These are phyloP conservation scores for Perilla frutescens DNA, from an alignment of 257 asterid species.

Conservation along the genomic window DNA sequence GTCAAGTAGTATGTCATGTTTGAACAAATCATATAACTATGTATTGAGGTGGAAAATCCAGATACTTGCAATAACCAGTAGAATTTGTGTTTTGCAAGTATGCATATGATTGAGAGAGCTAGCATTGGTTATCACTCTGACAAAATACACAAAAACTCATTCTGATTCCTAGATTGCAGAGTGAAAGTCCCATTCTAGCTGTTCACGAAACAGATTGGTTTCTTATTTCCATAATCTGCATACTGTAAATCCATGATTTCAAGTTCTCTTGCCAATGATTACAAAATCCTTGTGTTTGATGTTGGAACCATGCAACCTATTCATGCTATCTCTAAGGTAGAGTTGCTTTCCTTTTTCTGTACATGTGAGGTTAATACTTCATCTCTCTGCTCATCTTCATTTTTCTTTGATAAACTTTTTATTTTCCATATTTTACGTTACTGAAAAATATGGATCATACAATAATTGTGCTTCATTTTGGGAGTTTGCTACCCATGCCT, in stretches of 20 bases:
- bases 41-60: slow-evolving; percentile 10
- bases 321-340: background rate
- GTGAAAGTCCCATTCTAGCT: slow-evolving; percentile 13
- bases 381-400: slow-evolving; percentile 6
- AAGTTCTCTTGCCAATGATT: slow-evolving; percentile 17
- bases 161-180: slow-evolving; percentile 8
- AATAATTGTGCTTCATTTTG: slow-evolving; percentile 14
- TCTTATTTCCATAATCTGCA: background rate
- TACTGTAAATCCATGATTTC: background rate
- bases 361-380: slow-evolving; percentile 24
- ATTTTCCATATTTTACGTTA: slow-evolving; percentile 11
- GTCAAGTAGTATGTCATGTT: background rate
- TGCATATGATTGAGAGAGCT: slow-evolving; percentile 1
- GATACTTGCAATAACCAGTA: slow-evolving; percentile 3
- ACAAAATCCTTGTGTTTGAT: slow-evolving; percentile 21
- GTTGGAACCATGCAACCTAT: slow-evolving; percentile 14
- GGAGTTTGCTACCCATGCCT: slow-evolving; percentile 21
- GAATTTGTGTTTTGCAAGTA: slow-evolving; percentile 6
- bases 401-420: background rate
- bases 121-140: slow-evolving; percentile 19
- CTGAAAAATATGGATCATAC: background rate
- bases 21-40: background rate
- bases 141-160: background rate
- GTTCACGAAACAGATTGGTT: background rate
- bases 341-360: background rate